Conservation (phyloP, 495 filamentous ascomycete species). For the Penicillium odoratum region DNA sequence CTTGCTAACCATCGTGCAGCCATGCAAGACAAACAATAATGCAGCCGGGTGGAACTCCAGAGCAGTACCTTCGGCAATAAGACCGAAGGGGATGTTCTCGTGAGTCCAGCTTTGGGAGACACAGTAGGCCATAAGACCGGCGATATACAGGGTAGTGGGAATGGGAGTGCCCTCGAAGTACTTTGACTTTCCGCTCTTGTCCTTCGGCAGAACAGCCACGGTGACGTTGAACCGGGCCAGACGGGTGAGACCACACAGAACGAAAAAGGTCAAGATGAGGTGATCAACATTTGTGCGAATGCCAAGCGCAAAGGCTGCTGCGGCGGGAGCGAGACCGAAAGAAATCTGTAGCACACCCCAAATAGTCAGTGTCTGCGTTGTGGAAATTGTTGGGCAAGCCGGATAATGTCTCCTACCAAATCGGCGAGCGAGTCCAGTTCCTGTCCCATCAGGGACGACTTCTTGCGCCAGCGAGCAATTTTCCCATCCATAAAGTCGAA, state of each 20-base stretch:
- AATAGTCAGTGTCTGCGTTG: neutral
- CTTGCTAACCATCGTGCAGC: constrained; percentile 92
- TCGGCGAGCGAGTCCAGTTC: constrained; percentile 97
- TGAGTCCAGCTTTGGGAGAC: constrained; percentile 75
- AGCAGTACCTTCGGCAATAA: constrained; percentile 59
- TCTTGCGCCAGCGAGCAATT: constrained; percentile 92
- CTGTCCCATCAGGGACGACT: constrained; percentile 96
- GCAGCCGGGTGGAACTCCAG: constrained; percentile 89
- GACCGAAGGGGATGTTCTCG: constrained; percentile 71
- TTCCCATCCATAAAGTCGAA: constrained; percentile 99
- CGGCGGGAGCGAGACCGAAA: constrained; percentile 89
- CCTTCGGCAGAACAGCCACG: constrained; percentile 82
- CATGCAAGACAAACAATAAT: constrained; percentile 76
- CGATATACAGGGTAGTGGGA: constrained; percentile 80
- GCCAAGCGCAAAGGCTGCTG: constrained; percentile 84
- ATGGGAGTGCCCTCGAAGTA: constrained; percentile 98
- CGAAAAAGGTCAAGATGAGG: constrained; percentile 81
- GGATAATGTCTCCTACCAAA: constrained; percentile 60
- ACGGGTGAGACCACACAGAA: constrained; percentile 91
- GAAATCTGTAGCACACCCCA: constrained; percentile 65
- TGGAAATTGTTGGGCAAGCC: constrained; percentile 1
- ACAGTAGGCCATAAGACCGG: constrained; percentile 87
- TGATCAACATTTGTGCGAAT: constrained; percentile 86
- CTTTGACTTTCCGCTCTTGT: constrained; percentile 81
- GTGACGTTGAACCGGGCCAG: constrained; percentile 98